These are phyloP conservation scores for Hanseniaspora occidentalis DNA, from an alignment of 805 yeast genomes.

Conservation along the genomic window DNA sequence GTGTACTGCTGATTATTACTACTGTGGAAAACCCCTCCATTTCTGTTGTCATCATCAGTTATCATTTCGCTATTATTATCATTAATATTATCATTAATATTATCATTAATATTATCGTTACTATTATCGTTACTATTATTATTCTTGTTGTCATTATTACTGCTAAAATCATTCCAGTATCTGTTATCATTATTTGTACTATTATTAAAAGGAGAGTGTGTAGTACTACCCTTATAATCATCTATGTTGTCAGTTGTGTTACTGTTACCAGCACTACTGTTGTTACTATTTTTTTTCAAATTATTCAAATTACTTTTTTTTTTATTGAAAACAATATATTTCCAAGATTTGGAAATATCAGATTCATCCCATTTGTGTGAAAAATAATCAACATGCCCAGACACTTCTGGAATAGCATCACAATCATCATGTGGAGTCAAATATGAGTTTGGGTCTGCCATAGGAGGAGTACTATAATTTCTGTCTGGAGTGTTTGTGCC, in stretches of 20 bases:
- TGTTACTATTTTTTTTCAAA: background rate
- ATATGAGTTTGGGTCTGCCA: conserved; percentile 5
- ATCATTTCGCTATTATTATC: too few species aligned
- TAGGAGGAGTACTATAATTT: background rate
- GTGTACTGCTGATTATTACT: background rate
- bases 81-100: background rate
- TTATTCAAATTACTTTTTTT: conserved; percentile 26
- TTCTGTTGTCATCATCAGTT: too few species aligned
- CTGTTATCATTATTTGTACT: too few species aligned
- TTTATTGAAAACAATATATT: conserved; percentile 73
- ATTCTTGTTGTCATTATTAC: background rate
- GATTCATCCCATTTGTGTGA: conserved; percentile 93
- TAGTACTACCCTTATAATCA: too few species aligned
- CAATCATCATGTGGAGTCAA: conserved; percentile 68
- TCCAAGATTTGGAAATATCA: conserved; percentile 92
- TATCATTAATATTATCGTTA: background rate
- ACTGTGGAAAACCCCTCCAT: too few species aligned
- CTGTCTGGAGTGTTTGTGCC: conserved; percentile 1
- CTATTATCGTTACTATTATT: background rate
- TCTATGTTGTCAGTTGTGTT: background rate
- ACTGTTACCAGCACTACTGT: background rate
- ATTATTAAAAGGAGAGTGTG: too few species aligned
- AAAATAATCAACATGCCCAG: conserved; percentile 85
- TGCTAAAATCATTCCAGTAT: too few species aligned
- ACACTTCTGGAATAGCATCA: conserved; percentile 68